These are phyloP conservation scores for Lizonia empirigonia DNA, from an alignment of 2,329 filamentous ascomycete genomes.

Conservation along the genomic window DNA sequence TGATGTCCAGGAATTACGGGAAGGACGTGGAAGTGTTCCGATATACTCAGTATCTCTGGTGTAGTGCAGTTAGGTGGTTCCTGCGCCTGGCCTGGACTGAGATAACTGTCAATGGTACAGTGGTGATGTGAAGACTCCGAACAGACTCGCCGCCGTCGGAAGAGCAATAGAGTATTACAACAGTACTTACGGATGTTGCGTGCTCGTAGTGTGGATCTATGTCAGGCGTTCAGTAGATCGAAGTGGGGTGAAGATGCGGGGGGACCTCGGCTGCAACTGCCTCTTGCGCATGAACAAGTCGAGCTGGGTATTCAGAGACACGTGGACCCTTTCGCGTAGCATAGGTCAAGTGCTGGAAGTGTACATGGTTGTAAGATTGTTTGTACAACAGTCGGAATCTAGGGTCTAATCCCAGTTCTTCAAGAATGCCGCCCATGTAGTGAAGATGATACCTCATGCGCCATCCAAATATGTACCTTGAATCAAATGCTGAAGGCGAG, in stretches of 20 bases:
- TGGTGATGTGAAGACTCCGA: background rate
- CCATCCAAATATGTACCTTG: slow-evolving; percentile 6
- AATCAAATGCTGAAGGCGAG: background rate
- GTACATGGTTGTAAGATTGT: background rate
- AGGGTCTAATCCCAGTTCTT: slow-evolving; percentile 7
- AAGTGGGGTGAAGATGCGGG: slow-evolving; percentile 18
- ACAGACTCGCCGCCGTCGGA: background rate
- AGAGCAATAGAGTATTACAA: background rate
- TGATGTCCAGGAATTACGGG: background rate
- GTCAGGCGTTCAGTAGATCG: slow-evolving; percentile 5
- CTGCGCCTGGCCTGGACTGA: background rate
- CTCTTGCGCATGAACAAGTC: background rate
- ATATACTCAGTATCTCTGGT: background rate
- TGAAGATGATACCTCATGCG: slow-evolving; percentile 7
- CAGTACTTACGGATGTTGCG: slow-evolving; percentile 5
- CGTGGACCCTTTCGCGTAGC: background rate
- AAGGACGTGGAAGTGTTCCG: background rate
- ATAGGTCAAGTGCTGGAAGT: background rate
- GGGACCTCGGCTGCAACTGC: slow-evolving; percentile 11
- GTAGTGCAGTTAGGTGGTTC: background rate
- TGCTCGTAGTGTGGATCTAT: slow-evolving; percentile 11
- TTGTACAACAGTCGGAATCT: slow-evolving; percentile 13
- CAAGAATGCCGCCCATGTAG: slow-evolving; percentile 6
- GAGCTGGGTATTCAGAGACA: background rate
- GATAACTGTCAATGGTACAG: background rate